Evolutionary conservation across 2,329 filamentous ascomycete species (phyloP).

Genomic region (Fusarium udum): DNA sequence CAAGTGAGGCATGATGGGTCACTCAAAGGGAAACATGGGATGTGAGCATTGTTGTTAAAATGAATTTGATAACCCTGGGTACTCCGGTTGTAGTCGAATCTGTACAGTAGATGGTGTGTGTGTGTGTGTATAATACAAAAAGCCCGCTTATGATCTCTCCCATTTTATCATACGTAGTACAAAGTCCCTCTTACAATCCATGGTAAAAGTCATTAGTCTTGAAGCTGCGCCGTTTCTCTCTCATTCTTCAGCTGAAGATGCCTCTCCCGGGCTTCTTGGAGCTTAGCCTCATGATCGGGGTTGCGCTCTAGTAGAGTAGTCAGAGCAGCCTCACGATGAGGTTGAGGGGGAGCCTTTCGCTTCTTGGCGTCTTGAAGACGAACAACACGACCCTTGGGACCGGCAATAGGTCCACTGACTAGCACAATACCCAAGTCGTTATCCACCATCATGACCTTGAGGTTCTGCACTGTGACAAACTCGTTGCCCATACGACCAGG

Average conservation of each 20-base stretch:
- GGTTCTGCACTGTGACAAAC: slow-evolving; percentile 88
- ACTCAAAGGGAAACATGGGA: slow-evolving; percentile 1
- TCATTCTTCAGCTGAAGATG: slow-evolving; percentile 65
- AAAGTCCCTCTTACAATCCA: slow-evolving; percentile 43
- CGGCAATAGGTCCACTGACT: slow-evolving; percentile 85
- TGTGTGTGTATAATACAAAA: slow-evolving; percentile 54
- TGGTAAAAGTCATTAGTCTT: slow-evolving; percentile 28
- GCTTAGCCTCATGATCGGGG: slow-evolving; percentile 54
- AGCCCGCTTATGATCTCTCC: slow-evolving; percentile 45
- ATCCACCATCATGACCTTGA: slow-evolving; percentile 89
- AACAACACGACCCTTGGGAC: slow-evolving; percentile 87
- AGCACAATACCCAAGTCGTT: slow-evolving; percentile 86
- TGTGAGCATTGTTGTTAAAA: slow-evolving; percentile 9
- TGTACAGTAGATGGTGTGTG: slow-evolving; percentile 45
- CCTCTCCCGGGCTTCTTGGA: slow-evolving; percentile 59
- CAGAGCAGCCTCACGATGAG: slow-evolving; percentile 59
- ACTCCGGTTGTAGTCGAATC: slow-evolving; percentile 43
- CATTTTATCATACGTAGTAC: slow-evolving; percentile 37
- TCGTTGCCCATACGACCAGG: slow-evolving; percentile 93
- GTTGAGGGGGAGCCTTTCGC: slow-evolving; percentile 69
- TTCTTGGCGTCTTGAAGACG: slow-evolving; percentile 91
- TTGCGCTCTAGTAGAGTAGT: slow-evolving; percentile 57
- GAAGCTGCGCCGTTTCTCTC: slow-evolving; percentile 46
- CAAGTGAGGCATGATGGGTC: slow-evolving; percentile 36
- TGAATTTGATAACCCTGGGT: slow-evolving; percentile 36